Conservation (phyloP, 768 basidiomycete species). For the Tricholoma hemisulphureum region DNA sequence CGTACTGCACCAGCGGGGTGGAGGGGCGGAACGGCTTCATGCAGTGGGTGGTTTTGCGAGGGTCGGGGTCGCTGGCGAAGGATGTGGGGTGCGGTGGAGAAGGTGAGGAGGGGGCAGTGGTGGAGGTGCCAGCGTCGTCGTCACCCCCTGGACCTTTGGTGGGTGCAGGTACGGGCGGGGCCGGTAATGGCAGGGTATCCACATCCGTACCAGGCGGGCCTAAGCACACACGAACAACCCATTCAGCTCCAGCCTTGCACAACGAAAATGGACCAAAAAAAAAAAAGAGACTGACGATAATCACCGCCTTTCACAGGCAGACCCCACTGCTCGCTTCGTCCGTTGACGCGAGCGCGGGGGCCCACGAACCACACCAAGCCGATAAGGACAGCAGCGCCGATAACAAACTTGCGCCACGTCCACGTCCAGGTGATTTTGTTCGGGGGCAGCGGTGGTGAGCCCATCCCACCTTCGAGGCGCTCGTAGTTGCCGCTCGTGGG, state of each 20-base stretch:
- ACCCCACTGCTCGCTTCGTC: constrained; percentile 15
- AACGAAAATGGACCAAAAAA: neutral
- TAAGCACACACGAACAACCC: neutral
- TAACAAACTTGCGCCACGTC: constrained; percentile 67
- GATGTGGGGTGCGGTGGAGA: constrained; percentile 53
- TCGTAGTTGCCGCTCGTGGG: constrained; percentile 52
- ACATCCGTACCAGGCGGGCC: neutral
- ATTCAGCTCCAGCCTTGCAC: too few relatives aligned
- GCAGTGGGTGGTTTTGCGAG: constrained; percentile 71
- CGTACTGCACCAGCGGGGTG: constrained; percentile 78
- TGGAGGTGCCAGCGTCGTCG: constrained; percentile 10
- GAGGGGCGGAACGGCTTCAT: constrained; percentile 47
- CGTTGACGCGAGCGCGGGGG: constrained; percentile 31
- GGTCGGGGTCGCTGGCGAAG: constrained; percentile 74
- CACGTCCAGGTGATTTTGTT: constrained; percentile 25
- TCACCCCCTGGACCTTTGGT: constrained; percentile 1
- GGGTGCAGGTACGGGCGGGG: constrained; percentile 9
- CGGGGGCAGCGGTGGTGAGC: constrained; percentile 40
- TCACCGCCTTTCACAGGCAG: neutral
- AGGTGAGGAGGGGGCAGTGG: constrained; percentile 7
- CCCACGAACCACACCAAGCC: constrained; percentile 67
- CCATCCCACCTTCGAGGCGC: constrained; percentile 60
- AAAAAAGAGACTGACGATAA: neutral
- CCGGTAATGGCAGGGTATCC: neutral
- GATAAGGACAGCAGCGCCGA: constrained; percentile 56